phyloP scores from a whole-genome alignment of 305 asterid genomes.

The Fraxinus sp. region DNA sequence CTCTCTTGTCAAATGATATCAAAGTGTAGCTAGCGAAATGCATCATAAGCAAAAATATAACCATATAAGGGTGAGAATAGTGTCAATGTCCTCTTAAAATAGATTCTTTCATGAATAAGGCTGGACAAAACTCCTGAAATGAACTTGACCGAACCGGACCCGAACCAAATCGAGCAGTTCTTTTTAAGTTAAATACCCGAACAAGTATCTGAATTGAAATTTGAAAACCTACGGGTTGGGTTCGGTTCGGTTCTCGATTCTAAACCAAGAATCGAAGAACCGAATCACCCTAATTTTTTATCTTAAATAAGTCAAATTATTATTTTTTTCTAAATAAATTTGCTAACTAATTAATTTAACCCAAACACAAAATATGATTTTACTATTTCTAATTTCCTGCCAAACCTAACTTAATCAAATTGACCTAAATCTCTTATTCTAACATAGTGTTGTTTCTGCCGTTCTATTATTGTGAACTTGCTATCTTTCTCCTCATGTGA shows the following conservation, averaged over 20 bases:
- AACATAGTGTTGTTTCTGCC: not conserved
- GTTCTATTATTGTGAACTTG: not conserved
- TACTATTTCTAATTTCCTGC: not conserved
- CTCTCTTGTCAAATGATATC: not conserved
- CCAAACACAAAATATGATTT: not conserved
- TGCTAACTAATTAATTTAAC: not conserved
- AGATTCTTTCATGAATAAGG: not conserved
- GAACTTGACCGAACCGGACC: not conserved
- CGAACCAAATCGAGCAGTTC: not conserved
- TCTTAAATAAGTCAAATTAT: no score
- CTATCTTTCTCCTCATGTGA: not conserved
- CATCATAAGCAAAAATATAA: not conserved
- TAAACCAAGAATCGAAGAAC: not conserved
- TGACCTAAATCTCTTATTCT: not conserved
- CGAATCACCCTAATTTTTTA: not conserved
- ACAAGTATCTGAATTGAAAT: not conserved
- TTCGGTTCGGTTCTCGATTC: not conserved
- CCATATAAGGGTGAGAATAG: not conserved
- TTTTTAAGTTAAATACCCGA: not conserved
- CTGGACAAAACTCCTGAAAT: not conserved
- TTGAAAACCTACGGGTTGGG: not conserved
- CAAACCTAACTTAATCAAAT: not conserved
- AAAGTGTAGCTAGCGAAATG: not conserved
- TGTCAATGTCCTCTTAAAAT: not conserved
- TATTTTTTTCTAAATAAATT: no score